Evolutionary conservation across 225 moss, liverwort and hornwort genomes (phyloP), one percentile per base, ranked within the genome.

Genomic region (Polytrichum formosum): DNA sequence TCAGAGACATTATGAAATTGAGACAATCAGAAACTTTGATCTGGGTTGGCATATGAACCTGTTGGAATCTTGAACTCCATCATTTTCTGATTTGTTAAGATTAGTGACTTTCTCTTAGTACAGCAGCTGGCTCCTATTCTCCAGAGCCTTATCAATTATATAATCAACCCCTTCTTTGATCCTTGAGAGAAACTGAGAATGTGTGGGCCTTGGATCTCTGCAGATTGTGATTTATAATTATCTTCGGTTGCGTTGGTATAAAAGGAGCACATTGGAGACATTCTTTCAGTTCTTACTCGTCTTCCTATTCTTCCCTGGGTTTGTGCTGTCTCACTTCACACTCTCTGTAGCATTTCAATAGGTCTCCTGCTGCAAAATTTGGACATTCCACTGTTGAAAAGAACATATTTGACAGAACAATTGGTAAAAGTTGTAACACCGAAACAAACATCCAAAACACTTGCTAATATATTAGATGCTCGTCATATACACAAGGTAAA

Each of bases 221-320:
- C 81, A 88, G 84, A 73, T 83, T 28, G 71, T 89, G 4, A 8
- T 88, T n/a, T 89, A 77, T 33, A 90, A 92, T 63, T 97, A 97
- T 37, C 82, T 97, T 1, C 85, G 92, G 22, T 76, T 91, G 75
- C 87, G 94, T 56, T 94, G 94, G 94, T 97, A 91, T 75, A 94
- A 94, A 73, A 81, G 97, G 18, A 85, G 19, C n/a, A 73, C 74
- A 10, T 10, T 69, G 10, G 97, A 97, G 67, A 92, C 97, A 0
- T 83, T 70, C 67, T 97, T 97, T 65, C 97, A 98, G 72, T 91
- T 94, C 72, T 27, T 92, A 85, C 91, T 98, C 21, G 97, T 98
- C 37, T 98, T 98, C 68, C 0, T 98, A 64, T 98, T 98, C 83
- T 98, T 98, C 79, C 97, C 97, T 1, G 94, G 97, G 88, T 88